Base-by-base conservation (phyloP, 345 rosid species). In the Pseudoturritis turrita region DNA sequence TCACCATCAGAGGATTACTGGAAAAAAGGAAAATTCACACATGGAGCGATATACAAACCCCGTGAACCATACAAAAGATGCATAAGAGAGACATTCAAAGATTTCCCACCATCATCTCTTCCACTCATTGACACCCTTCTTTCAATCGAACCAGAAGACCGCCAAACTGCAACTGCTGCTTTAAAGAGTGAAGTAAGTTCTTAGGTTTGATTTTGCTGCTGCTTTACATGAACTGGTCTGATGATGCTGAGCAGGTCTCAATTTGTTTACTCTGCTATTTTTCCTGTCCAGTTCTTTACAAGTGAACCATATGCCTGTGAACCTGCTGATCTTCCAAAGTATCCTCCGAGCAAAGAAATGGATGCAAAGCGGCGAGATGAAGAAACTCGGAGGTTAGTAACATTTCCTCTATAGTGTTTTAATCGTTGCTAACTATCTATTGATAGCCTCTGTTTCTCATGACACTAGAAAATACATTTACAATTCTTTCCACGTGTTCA, bases 1-100 rank as follows among this genome's bases (percentile, higher is more conserved):
- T 94, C 98, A 23, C 98, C 98, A 51, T 84, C 96, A 10, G 99
- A 94, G 26, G 99, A 94, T 50, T 94, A 91, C 70, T 94, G 99
- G 99, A 91, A 88, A 80, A 94, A 84, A 63, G 89, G 87, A n/a
- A 94, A 86, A 88, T 78, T 94, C 73, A 93, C 97, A 10, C 91
- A 94, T 78, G 96, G 96, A 81, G 89, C 99, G n/a, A 78, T 91
- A 50, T 87, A 91, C 79, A 94, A 85, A 72, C 99, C 99, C 10
- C 89, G 93, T 45, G 96, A 91, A 61, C 96, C 99, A 18, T 94
- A 94, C 82, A 85, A 80, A 83, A 81, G 96, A 85, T 66, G 87
- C 75, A 89, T 94, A 63, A 76, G 57, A 76, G 96, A 89, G 64
- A 94, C 96, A 17, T 94, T 88, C 71, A 94, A 88, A 80, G 96